Percentiles rank a stretch among this genome's conserved stretches.
These are phyloP conservation scores for Glomus cerebriforme DNA, from an alignment of 192 early-diverging fungal genomes.

Conservation along the genomic window DNA sequence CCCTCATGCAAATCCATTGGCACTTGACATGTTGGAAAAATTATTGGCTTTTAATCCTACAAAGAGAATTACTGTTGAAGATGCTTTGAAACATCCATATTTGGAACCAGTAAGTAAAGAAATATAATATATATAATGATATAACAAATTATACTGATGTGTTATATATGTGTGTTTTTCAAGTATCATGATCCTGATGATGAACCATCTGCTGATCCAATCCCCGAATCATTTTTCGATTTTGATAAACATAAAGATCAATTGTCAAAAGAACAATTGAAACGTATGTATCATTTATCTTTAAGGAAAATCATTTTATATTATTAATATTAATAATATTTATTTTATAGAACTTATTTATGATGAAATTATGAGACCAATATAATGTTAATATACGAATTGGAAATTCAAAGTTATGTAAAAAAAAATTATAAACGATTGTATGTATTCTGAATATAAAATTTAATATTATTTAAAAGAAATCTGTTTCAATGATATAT, in stretches of 20 bases:
- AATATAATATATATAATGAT: background rate
- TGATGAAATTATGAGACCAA: slow-evolving; percentile 31
- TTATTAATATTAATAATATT: background rate
- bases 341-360: slow-evolving; percentile 21
- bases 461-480: background rate
- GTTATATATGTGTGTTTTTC: background rate
- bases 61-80: slow-evolving; percentile 87
- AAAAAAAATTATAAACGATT: background rate
- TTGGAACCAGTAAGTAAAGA: slow-evolving; percentile 50
- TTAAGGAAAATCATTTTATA: background rate
- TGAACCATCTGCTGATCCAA: slow-evolving; percentile 72
- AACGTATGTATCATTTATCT: slow-evolving; percentile 45
- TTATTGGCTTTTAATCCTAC: slow-evolving; percentile 86
- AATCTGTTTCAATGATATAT: background rate
- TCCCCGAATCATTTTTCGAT: slow-evolving; percentile 79
- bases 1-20: slow-evolving; percentile 83
- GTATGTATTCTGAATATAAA: background rate
- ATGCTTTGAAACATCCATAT: slow-evolving; percentile 91
- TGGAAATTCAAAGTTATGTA: background rate
- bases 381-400: slow-evolving; percentile 7
- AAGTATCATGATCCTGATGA: slow-evolving; percentile 75
- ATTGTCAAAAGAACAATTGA: slow-evolving; percentile 79
- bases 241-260: slow-evolving; percentile 86
- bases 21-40: slow-evolving; percentile 85
- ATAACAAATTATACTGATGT: background rate